Evolutionary conservation across 2,329 filamentous ascomycete genomes (phyloP), one percentile per base, ranked within the genome.

Genomic region (Zopfia rhizophila): DNA sequence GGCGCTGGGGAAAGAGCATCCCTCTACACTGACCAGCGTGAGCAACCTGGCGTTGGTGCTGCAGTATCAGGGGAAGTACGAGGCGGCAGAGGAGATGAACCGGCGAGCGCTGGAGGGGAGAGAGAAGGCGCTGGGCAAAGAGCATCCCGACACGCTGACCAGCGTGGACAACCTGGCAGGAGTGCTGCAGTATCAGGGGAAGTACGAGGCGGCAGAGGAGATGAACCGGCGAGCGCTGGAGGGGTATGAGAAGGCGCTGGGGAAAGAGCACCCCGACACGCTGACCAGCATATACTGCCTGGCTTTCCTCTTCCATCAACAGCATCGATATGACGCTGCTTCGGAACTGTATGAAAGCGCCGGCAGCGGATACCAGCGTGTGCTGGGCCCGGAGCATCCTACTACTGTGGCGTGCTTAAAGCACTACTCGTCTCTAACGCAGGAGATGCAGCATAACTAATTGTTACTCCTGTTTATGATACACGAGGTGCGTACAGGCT

Each of bases 351-450:
- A 54, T 39, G 18, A 51, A 48, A 36, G 43, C 45, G 51, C 51
- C 11, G 42, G 33, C 24, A 28, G 39, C 11, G 51, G 51, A 7
- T 48, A 41, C 16, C 16, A 38, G 6, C 40, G 42, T 27, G 42
- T 37, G 3, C 38, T 55, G 38, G 39, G 51, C 45, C 30, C 30
- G 35, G 18, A 45, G 36, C 51, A 55, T 48, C 43, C 44, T 43
- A 39, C 32, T 21, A 49, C 51, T 7, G 12, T 18, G 32, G 39
- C 30, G 28, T 51, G 44, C 19, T 28, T 42, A 41, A n/a, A 35
- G 25, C 19, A 29, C 30, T 38, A 45, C 21, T 41, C 23, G 5
- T 13, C 37, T 7, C 11, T 36, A 37, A 21, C 19, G 21, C 35
- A 37, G 16, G 23, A 27, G 29, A 43, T 14, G 31, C 38, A 40